Evolutionary conservation across 345 rosid genomes (phyloP).

Genomic region (Nephelium lappaceum): DNA sequence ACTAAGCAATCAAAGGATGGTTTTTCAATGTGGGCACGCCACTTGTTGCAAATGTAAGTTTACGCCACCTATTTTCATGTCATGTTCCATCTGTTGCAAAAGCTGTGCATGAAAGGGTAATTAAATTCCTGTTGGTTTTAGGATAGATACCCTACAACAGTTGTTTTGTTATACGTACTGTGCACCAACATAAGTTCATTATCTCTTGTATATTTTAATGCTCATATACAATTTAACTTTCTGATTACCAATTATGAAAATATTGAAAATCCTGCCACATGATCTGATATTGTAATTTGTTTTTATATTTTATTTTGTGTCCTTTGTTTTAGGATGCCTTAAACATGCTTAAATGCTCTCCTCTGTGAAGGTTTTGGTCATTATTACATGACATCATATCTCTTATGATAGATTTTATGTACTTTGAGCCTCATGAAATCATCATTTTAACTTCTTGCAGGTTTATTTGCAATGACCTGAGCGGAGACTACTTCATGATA

Average conservation of each 20-base stretch:
- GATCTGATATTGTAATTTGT: neutral
- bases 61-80: neutral
- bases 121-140: neutral
- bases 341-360: neutral
- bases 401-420: neutral
- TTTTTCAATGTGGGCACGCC: conserved; percentile 90
- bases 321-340: neutral
- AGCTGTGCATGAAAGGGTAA: conserved; percentile 2
- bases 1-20: conserved; percentile 82
- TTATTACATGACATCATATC: neutral
- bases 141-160: neutral
- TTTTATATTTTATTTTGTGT: neutral
- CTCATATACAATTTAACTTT: neutral
- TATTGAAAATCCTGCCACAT: neutral
- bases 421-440: conserved; percentile 17
- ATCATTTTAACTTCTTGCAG: conserved; percentile 39
- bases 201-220: neutral
- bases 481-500: conserved; percentile 44
- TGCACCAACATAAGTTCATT: neutral
- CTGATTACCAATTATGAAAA: neutral
- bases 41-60: conserved; percentile 92
- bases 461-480: conserved; percentile 85
- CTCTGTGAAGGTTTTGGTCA: neutral
- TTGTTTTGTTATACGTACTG: neutral
- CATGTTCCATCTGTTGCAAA: conserved; percentile 10